Evolutionary conservation across 495 filamentous ascomycete species (phyloP), one percentile per base, ranked within the genome.

Genomic region (Rusavskia elegans): DNA sequence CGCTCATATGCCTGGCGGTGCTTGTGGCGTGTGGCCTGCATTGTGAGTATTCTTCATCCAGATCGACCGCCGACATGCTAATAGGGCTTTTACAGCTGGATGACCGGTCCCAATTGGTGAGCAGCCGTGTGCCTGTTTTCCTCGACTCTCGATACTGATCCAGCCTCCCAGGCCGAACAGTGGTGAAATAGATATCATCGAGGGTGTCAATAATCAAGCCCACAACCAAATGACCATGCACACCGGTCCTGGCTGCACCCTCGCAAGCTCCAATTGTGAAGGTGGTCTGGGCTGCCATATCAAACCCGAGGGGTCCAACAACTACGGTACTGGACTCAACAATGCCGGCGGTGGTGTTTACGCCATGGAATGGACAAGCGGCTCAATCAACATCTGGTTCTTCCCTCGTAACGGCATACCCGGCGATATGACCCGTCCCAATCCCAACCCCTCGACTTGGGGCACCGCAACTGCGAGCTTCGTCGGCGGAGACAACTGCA

Each of bases 161-260:
- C 32, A 13, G 32, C 11, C 11, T 11, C 9, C 13, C 13, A 35
- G 32, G 82, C 82, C 82, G 27, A 64, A 64, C 30, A 68, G 77
- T 58, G 82, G 82, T 52, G 81, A 85, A 60, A 81, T 84, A 57
- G 82, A 85, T 53, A 72, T 85, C 48, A 81, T 85, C 66, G 82
- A 85, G 62, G 76, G 79, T 29, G 79, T 79, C 45, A 82, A 83
- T 68, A 59, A 64, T 27, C 61, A 67, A 19, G 58, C 64, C 42
- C 64, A 64, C 37, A 81, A 83, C 64, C 66, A 72, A 35, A 77
- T 84, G 69, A 74, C 80, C 49, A 68, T 84, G 7, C 81, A 85
- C 69, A 84, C 80, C 40, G 70, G 68, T 42, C 57, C 68, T 5
- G 71, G 68, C 45, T 87, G 82, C 69, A 66, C 62, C 35, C 52